Evolutionary conservation across 1,284 basidiomycete genomes (phyloP).

Genomic region (Tetrapyrgos nigripes): DNA sequence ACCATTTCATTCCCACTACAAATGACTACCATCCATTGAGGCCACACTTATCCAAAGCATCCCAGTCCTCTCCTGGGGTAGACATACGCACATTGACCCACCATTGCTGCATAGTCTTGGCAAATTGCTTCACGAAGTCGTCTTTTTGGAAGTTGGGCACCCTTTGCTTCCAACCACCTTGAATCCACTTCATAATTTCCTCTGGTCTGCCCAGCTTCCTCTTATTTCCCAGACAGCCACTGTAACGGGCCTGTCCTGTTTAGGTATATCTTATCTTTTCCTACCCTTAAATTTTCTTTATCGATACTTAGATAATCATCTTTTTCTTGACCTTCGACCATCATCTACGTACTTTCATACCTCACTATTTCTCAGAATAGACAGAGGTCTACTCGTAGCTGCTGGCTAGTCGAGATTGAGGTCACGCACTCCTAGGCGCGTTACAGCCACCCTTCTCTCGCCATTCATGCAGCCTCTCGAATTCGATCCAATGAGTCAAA

Average conservation of each 20-base stretch:
- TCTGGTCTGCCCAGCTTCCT: not conserved
- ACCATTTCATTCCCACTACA: slow-evolving; percentile 1
- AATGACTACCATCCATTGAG: slow-evolving; percentile 1
- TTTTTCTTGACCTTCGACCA: no score
- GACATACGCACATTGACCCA: not conserved
- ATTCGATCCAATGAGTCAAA: not conserved
- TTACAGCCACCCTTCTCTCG: not conserved
- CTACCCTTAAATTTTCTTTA: no score
- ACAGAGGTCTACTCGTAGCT: not conserved
- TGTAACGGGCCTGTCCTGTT: no score
- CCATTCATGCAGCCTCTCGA: not conserved
- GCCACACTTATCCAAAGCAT: not conserved
- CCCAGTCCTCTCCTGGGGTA: not conserved
- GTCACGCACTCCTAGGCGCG: not conserved
- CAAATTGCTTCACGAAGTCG: not conserved
- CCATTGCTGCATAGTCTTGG: not conserved
- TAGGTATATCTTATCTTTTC: no score
- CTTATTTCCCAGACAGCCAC: not conserved
- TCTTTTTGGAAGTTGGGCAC: not conserved
- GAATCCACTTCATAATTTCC: not conserved
- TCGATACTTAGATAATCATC: no score
- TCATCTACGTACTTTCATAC: no score
- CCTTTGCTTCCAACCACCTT: not conserved
- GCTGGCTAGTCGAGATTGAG: no score
- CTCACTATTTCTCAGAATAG: no score